Base-by-base conservation (phyloP, 305 asterid species). In the Plantago coronopus region DNA sequence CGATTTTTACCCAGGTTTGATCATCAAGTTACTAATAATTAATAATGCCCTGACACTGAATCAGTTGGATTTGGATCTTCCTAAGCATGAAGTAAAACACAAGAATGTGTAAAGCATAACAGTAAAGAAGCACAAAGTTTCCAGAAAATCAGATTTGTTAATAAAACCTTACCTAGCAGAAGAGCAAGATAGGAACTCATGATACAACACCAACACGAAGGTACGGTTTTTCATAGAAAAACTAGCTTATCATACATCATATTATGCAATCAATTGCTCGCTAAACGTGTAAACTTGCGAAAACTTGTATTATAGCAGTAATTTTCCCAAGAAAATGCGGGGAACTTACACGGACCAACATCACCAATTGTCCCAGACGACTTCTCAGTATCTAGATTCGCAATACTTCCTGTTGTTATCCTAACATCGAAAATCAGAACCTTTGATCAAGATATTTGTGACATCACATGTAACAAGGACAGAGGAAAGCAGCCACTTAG, bases 291-390 rank as follows among this genome's bases (percentile, higher is more conserved):
- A 10, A 34, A 34, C 5, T 9, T 34, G 13, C 42, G 10, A 17
- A 48, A 48, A 48, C 54, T 17, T 17, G 54, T 22, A 20, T 48
- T 12, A 19, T 12, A 1, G n/a, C 11, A 7, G 20, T 20, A 16
- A 46, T 5, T 1, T 46, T n/a, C 16, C 9, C 22, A 55, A 57
- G 62, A 31, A 51, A 54, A 72, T 62, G 29, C 25, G 19, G 59
- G 25, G 45, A 57, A 71, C 86, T 73, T 79, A 82, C 85, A 63
- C 34, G 80, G 81, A 67, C 48, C 55, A 68, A 73, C 71, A 59
- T 73, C 76, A 46, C 51, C 76, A 59, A 78, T n/a, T 19, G 66
- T 74, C 71, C 46, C 70, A 48, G 75, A 67, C 51, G 74, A 68
- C 65, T 62, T 71, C 78, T 72, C 72, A 61, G 74, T 63, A 37